These are phyloP conservation scores for Marvania coccoides DNA, from an alignment of 139 green algal genomes.

Conservation along the genomic window DNA sequence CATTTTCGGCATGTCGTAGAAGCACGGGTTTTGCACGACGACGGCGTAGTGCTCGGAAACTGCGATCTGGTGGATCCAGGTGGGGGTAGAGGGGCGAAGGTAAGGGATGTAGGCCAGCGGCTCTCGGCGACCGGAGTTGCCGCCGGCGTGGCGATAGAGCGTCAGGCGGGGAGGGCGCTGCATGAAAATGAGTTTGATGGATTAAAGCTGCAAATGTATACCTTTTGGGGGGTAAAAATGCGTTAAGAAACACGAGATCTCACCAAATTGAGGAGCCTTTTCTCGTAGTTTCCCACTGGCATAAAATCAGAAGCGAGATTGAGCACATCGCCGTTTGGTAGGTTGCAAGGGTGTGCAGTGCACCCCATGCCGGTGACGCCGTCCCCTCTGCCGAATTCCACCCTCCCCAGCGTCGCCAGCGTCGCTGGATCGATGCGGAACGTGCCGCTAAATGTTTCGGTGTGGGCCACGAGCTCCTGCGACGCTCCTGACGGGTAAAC, in stretches of 20 bases:
- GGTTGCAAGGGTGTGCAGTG: slow-evolving; percentile 49
- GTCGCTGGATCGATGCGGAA: slow-evolving; percentile 39
- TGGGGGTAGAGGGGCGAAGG: slow-evolving; percentile 26
- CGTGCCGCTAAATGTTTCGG: slow-evolving; percentile 39
- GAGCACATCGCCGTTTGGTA: slow-evolving; percentile 38
- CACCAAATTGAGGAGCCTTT: not conserved
- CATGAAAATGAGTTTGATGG: not conserved
- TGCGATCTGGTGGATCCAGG: slow-evolving; percentile 71
- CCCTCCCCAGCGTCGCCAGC: slow-evolving; percentile 41
- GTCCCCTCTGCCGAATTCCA: slow-evolving; percentile 18
- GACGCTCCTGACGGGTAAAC: slow-evolving; percentile 2
- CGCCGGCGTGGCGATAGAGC: slow-evolving; percentile 12
- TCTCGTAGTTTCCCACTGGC: slow-evolving; percentile 4
- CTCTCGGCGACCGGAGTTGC: not conserved
- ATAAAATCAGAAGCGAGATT: slow-evolving; percentile 47
- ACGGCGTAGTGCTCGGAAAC: slow-evolving; percentile 42
- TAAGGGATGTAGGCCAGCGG: slow-evolving; percentile 30
- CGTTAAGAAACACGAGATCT: not conserved
- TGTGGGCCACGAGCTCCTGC: slow-evolving; percentile 37
- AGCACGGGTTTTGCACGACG: slow-evolving; percentile 47
- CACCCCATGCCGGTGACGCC: slow-evolving; percentile 25
- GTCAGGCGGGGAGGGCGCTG: slow-evolving; percentile 12
- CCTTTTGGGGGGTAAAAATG: not conserved
- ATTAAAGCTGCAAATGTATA: not conserved
- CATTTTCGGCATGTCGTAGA: slow-evolving; percentile 51